Evolutionary conservation across 1,284 basidiomycete genomes (phyloP).

Genomic region (Cryptococcus amylolentus): DNA sequence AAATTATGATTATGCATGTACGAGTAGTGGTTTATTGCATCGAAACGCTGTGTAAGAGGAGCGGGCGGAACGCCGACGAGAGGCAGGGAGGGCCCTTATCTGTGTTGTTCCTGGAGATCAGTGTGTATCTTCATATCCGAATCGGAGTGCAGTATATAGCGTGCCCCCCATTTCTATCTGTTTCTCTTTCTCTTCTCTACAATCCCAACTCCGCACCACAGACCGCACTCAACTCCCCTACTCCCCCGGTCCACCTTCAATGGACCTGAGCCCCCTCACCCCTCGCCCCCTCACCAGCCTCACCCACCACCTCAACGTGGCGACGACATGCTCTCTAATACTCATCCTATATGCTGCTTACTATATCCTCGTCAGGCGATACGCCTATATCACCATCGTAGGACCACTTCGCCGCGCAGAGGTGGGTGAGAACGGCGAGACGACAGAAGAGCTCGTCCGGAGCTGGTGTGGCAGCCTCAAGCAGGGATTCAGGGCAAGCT

Average conservation of each 20-base stretch:
- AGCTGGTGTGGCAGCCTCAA: constrained; percentile 27
- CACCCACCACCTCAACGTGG: neutral
- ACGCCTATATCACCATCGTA: constrained; percentile 6
- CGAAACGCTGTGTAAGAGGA: no score
- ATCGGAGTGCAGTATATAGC: no score
- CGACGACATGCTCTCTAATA: neutral
- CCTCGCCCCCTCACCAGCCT: neutral
- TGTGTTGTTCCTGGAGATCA: no score
- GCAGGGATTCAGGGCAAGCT: constrained; percentile 34
- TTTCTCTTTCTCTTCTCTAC: neutral
- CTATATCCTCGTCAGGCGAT: constrained; percentile 3
- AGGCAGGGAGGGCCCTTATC: no score
- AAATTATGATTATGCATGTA: no score
- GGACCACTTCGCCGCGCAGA: neutral
- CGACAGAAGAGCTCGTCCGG: constrained; percentile 13
- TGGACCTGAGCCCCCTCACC: constrained; percentile 2
- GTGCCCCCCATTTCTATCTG: neutral
- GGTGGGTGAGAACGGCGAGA: constrained; percentile 8
- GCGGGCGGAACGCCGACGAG: no score
- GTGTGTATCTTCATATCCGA: no score
- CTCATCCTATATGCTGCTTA: constrained; percentile 3
- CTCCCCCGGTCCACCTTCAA: constrained; percentile 3
- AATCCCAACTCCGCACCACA: neutral
- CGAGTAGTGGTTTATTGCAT: no score
- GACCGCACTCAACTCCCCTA: neutral